Base-by-base conservation (phyloP, 805 yeast species). In the Candida ponderosae region DNA sequence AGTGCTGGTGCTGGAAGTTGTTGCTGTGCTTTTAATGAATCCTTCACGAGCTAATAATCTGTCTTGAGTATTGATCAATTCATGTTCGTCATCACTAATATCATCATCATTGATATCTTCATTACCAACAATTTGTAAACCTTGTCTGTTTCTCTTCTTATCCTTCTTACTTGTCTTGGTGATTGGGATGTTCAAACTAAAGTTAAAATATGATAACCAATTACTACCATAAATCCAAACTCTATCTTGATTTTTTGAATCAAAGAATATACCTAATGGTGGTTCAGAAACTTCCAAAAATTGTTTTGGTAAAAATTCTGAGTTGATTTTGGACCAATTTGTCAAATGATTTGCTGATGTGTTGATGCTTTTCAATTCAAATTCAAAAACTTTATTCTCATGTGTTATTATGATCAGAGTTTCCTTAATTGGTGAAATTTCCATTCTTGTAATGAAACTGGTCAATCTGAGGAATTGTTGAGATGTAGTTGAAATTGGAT, bases 201-300 rank as follows among this genome's bases (percentile, higher is more conserved):
- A 59, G 56, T 90, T 90, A 35, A 90, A 70, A 55, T 73, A 83
- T 4, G 81, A 73, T 14, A 89, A 46, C 95, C 96, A 90, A 36
- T 74, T 74, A 17, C 83, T 69, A 2, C 96, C 95, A 74, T 85
- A 88, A n/a, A 87, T 60, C 96, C 96, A 90, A 14, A 82, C 62
- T 39, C 74, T 67, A 26, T 62, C 50, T 2, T 60, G 46, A 26
- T 61, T 58, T 4, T 56, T 51, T 9, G 56, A 57, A 36, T 76
- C 77, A 14, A 56, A 52, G 52, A 83, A 85, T 11, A 84, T 57
- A 14, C 95, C 96, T 41, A 74, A 69, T 38, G 94, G 79, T 48
- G 81, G 78, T 40, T 83, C 90, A 15, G 71, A 72, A 37, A 73
- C 63, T 3, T 65, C 56, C 15, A 68, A 53, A 43, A 82, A 78